These are phyloP conservation scores for Cladosporium colombiae DNA, from an alignment of 2,329 filamentous ascomycete species.

Conservation along the genomic window DNA sequence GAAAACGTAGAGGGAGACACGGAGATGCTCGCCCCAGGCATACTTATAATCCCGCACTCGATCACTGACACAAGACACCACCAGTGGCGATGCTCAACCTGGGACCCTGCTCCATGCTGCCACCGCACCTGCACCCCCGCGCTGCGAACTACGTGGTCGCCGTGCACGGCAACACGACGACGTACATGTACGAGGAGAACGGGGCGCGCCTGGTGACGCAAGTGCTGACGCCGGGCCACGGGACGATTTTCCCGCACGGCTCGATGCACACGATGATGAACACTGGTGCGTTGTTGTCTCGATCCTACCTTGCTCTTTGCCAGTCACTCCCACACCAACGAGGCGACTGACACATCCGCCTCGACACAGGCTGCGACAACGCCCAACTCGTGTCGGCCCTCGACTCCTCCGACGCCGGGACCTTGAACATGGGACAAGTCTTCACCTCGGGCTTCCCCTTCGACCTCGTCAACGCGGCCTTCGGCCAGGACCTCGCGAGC, in stretches of 20 bases:
- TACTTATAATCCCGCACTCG: neutral
- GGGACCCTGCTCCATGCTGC: conserved; percentile 55
- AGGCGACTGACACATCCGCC: too few species aligned
- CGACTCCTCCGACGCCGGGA: conserved; percentile 53
- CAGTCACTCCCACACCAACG: too few species aligned
- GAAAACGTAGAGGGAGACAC: too few species aligned
- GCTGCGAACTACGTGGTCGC: conserved; percentile 53
- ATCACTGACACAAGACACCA: neutral
- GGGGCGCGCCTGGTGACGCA: conserved; percentile 47
- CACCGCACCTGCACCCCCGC: conserved; percentile 53
- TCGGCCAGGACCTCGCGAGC: conserved; percentile 41
- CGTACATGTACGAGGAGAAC: conserved; percentile 56
- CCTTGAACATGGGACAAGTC: conserved; percentile 50
- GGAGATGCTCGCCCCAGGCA: conserved; percentile 11
- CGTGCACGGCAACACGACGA: conserved; percentile 51
- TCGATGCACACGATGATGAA: conserved; percentile 55
- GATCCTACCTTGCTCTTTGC: too few species aligned
- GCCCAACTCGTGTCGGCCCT: conserved; percentile 53
- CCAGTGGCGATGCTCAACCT: conserved; percentile 43
- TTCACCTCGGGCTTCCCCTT: conserved; percentile 42
- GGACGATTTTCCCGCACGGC: conserved; percentile 54
- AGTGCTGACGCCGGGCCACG: conserved; percentile 46
- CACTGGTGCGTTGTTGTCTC: conserved; percentile 38
- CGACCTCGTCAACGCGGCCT: conserved; percentile 47
- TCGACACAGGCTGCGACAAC: conserved; percentile 47